phyloP scores from a whole-genome alignment of 495 filamentous ascomycete genomes.

The Podospora sp. region DNA sequence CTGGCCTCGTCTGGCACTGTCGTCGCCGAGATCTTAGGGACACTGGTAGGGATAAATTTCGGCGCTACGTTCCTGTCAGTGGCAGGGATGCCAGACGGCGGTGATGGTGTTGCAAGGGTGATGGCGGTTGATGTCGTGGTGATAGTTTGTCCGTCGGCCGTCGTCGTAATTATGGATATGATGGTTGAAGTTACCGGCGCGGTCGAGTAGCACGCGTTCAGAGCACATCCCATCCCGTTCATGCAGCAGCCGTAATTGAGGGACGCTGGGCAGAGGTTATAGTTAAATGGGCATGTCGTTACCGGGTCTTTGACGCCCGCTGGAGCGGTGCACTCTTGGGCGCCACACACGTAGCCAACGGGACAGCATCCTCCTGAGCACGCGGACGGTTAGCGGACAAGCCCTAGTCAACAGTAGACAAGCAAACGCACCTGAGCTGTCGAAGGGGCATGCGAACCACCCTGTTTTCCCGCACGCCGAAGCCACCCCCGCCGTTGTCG shows the following conservation, averaged over 20 bases:
- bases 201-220: slow-evolving; percentile 41
- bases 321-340: slow-evolving; percentile 35
- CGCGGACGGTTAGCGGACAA: neutral
- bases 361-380: slow-evolving; percentile 39
- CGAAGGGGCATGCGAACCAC: slow-evolving; percentile 38
- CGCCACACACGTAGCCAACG: slow-evolving; percentile 40
- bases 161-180: slow-evolving; percentile 39
- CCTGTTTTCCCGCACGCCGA: slow-evolving; percentile 38
- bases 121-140: slow-evolving; percentile 35
- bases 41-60: slow-evolving; percentile 43
- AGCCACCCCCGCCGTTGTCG: slow-evolving; percentile 43
- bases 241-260: slow-evolving; percentile 47
- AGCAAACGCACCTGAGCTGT: slow-evolving; percentile 28
- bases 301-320: slow-evolving; percentile 29
- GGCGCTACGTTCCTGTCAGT: slow-evolving; percentile 23
- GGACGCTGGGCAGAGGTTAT: slow-evolving; percentile 42
- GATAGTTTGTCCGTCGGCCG: slow-evolving; percentile 31
- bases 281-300: slow-evolving; percentile 36
- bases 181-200: slow-evolving; percentile 37
- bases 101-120: slow-evolving; percentile 32
- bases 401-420: neutral
- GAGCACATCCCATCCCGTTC: slow-evolving; percentile 43
- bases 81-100: slow-evolving; percentile 25
- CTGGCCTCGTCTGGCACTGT: neutral
- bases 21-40: slow-evolving; percentile 40